phyloP scores from a whole-genome alignment of 2,329 filamentous ascomycete species.

The Massarina eburnea region DNA sequence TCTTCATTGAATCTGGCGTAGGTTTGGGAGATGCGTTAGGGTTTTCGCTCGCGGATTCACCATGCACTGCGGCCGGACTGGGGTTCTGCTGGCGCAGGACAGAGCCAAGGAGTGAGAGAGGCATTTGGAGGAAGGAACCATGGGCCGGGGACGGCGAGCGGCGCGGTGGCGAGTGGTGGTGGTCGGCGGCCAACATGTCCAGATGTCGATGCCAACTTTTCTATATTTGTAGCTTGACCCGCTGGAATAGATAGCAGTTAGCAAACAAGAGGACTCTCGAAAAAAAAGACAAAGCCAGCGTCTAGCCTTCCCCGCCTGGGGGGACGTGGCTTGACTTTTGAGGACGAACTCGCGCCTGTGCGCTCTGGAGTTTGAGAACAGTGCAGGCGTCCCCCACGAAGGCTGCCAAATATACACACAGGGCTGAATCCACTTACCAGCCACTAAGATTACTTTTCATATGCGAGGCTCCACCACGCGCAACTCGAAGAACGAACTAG shows the following conservation, averaged over 20 bases:
- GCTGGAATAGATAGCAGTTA: constrained; percentile 17
- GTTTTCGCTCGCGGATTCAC: constrained; percentile 1
- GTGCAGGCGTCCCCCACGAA: constrained; percentile 6
- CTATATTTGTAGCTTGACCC: constrained; percentile 17
- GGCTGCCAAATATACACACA: constrained; percentile 15
- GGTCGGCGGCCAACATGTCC: constrained; percentile 42
- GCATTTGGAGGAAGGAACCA: constrained; percentile 37
- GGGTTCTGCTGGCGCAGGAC: constrained; percentile 28
- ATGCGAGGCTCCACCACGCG: not conserved
- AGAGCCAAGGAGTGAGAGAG: constrained; percentile 37
- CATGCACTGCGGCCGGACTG: constrained; percentile 3
- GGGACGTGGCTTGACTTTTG: constrained; percentile 17
- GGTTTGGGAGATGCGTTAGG: constrained; percentile 5
- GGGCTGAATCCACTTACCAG: constrained; percentile 27
- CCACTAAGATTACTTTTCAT: constrained; percentile 14
- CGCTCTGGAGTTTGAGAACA: constrained; percentile 20
- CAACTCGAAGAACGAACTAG: too few species aligned
- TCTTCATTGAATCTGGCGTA: constrained; percentile 11
- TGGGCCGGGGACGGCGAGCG: constrained; percentile 18
- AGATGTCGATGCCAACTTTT: too few species aligned
- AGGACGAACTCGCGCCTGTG: constrained; percentile 21
- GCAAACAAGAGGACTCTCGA: not conserved
- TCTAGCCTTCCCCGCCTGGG: not conserved
- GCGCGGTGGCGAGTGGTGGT: constrained; percentile 30
- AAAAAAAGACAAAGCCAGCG: not conserved